Conservation (phyloP, 345 rosid species). For the Linum trigynum region DNA sequence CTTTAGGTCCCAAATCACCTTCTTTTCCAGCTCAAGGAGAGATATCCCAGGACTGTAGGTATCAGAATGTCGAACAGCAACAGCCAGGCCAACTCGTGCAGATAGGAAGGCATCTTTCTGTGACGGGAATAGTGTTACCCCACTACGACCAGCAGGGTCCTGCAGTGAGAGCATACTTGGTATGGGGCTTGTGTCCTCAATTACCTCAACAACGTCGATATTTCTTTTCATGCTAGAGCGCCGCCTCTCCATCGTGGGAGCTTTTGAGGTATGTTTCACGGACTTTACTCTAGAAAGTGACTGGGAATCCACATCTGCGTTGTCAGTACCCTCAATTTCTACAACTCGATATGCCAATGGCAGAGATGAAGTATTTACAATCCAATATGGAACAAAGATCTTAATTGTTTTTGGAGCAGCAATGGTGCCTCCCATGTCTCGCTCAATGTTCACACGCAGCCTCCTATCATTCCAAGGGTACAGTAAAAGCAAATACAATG, state of each 20-base stretch:
- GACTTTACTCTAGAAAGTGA: slow-evolving; percentile 61
- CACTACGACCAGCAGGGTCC: slow-evolving; percentile 72
- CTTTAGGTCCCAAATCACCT: slow-evolving; percentile 39
- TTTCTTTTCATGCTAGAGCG: slow-evolving; percentile 41
- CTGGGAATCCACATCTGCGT: slow-evolving; percentile 50
- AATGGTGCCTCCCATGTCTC: slow-evolving; percentile 81
- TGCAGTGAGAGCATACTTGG: slow-evolving; percentile 98
- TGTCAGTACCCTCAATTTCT: slow-evolving; percentile 71
- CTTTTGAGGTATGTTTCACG: slow-evolving; percentile 46
- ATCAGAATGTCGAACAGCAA: slow-evolving; percentile 70
- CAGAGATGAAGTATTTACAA: slow-evolving; percentile 64
- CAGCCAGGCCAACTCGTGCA: slow-evolving; percentile 68
- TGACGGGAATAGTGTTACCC: slow-evolving; percentile 52
- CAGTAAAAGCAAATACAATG: neutral
- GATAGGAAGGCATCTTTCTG: slow-evolving; percentile 71
- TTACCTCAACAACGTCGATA: slow-evolving; percentile 62
- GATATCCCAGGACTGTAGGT: slow-evolving; percentile 84
- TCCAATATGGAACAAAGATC: slow-evolving; percentile 96
- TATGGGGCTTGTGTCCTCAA: slow-evolving; percentile 78
- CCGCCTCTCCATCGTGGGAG: slow-evolving; percentile 50
- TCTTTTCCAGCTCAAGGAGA: slow-evolving; percentile 91
- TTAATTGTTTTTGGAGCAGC: slow-evolving; percentile 83
- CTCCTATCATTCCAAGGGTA: slow-evolving; percentile 42
- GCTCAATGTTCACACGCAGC: slow-evolving; percentile 80
- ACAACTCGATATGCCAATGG: slow-evolving; percentile 76